Evolutionary conservation across 129 eudicot genomes (phyloP).

Genomic region (Saposhnikovia divaricata): DNA sequence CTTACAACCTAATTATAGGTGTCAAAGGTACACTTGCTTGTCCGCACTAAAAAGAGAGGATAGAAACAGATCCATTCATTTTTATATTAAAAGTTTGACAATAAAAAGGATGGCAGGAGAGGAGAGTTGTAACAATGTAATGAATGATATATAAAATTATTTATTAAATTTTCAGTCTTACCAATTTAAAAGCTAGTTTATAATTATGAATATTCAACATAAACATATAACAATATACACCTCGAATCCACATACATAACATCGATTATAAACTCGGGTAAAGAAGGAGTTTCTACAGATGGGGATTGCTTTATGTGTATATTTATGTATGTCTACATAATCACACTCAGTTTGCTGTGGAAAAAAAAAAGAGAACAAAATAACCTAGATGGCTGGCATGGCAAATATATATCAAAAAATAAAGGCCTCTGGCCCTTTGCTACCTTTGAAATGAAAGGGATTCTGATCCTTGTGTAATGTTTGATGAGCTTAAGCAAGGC

Average conservation of each 20-base stretch:
- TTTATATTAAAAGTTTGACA: background rate
- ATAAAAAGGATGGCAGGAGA: background rate
- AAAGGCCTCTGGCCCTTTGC: background rate
- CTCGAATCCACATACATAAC: background rate
- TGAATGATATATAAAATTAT: background rate
- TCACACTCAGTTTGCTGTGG: background rate
- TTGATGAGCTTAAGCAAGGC: conserved; percentile 96
- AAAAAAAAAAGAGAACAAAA: background rate
- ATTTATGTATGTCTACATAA: background rate
- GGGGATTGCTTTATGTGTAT: background rate
- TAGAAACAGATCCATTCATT: background rate
- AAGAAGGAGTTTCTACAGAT: background rate
- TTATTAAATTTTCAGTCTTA: background rate
- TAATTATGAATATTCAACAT: background rate
- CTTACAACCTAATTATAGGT: no score
- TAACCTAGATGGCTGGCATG: background rate
- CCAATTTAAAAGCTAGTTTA: no score
- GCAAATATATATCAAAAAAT: background rate
- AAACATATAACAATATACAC: background rate
- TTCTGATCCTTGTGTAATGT: conserved; percentile 94
- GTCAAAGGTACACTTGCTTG: background rate
- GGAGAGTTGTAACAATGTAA: background rate
- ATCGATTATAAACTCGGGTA: background rate
- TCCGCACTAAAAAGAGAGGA: background rate
- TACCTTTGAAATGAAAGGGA: conserved; percentile 97